These are phyloP conservation scores for Euphorbia schlechtendalii DNA, from an alignment of 441 rosid species.

Conservation along the genomic window DNA sequence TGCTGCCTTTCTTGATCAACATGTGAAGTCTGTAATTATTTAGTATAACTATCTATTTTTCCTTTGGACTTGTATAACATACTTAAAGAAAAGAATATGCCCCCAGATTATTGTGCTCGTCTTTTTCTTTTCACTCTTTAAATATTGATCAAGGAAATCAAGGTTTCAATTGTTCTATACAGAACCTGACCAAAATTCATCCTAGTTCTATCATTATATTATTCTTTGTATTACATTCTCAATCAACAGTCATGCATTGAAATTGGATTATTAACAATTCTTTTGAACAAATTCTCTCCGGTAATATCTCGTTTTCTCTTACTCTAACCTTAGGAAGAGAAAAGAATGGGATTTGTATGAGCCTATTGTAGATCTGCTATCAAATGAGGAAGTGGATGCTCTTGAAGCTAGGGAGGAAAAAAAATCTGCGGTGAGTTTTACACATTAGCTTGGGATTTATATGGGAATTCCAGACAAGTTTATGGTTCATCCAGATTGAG, in stretches of 20 bases:
- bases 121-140: not conserved
- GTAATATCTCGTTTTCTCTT: constrained; percentile 11
- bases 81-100: not conserved
- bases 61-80: not conserved
- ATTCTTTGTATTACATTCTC: not conserved
- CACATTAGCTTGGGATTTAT: not conserved
- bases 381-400: constrained; percentile 75
- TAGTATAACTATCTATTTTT: not conserved
- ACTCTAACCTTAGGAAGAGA: constrained; percentile 57
- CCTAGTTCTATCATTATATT: too few species aligned
- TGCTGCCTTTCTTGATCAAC: too few species aligned
- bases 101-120: not conserved
- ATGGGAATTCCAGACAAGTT: not conserved
- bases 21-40: not conserved
- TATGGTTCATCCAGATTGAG: not conserved
- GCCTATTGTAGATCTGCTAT: constrained; percentile 66
- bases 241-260: not conserved
- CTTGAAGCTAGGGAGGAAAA: constrained; percentile 84
- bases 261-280: not conserved
- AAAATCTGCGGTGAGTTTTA: constrained; percentile 34
- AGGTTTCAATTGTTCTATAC: not conserved
- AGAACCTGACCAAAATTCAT: not conserved
- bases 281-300: not conserved
- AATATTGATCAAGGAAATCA: not conserved
- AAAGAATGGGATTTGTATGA: constrained; percentile 84